phyloP scores from a whole-genome alignment of 495 filamentous ascomycete genomes.

The Tuber microsphaerosporum region DNA sequence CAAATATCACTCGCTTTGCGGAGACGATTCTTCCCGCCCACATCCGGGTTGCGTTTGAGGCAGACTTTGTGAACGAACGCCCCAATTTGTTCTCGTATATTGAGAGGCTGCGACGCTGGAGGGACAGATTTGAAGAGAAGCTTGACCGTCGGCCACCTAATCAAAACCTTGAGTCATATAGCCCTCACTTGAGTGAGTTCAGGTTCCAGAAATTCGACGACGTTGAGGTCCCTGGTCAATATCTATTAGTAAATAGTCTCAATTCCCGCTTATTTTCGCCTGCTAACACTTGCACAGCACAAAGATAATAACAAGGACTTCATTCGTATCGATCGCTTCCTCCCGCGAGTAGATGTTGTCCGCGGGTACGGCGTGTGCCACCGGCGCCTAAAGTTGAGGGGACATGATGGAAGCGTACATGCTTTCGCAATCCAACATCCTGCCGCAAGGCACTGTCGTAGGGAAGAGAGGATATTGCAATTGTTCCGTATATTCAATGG shows the following conservation, averaged over 20 bases:
- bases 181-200: constrained; percentile 88
- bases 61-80: constrained; percentile 85
- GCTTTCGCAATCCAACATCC: constrained; percentile 94
- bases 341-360: constrained; percentile 87
- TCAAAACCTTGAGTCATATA: constrained; percentile 69
- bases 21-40: constrained; percentile 90
- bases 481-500: constrained; percentile 96
- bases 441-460: constrained; percentile 77
- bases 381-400: constrained; percentile 85
- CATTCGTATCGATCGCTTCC: constrained; percentile 88
- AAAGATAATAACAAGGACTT: constrained; percentile 99
- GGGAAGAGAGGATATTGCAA: constrained; percentile 91
- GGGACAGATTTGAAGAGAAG: constrained; percentile 96
- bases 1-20: constrained; percentile 91
- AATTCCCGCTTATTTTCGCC: neutral
- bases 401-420: constrained; percentile 94
- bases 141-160: constrained; percentile 72
- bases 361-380: constrained; percentile 82
- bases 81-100: constrained; percentile 97
- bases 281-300: constrained; percentile 51
- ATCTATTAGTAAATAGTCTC: constrained; percentile 49
- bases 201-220: constrained; percentile 96
- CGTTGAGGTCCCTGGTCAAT: constrained; percentile 95
- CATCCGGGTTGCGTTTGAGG: constrained; percentile 89
- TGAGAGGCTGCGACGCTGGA: constrained; percentile 89